phyloP scores from a whole-genome alignment of 345 rosid genomes.

The Eucalyptus dawsonii region DNA sequence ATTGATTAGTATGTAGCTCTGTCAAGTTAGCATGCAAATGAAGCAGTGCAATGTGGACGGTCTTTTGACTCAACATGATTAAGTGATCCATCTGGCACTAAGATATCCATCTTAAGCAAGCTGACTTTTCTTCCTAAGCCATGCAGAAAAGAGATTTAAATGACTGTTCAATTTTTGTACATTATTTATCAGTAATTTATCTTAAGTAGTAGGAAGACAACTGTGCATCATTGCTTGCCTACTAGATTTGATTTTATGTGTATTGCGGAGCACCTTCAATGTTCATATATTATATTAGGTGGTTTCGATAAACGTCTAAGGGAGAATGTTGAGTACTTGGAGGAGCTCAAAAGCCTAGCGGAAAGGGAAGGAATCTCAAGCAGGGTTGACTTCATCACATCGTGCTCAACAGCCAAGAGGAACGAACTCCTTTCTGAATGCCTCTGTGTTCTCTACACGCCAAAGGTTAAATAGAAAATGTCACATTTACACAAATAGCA shows the following conservation, averaged over 20 bases:
- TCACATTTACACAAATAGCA: not conserved
- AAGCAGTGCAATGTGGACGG: not conserved
- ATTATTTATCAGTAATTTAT: not conserved
- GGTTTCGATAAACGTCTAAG: constrained; percentile 68
- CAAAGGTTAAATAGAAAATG: constrained; percentile 30
- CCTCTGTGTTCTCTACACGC: constrained; percentile 76
- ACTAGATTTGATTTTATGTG: not conserved
- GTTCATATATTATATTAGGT: constrained; percentile 24
- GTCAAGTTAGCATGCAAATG: not conserved
- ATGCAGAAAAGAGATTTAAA: not conserved
- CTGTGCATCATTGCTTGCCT: not conserved
- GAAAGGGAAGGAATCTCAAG: constrained; percentile 47
- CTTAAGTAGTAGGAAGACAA: not conserved
- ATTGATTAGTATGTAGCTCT: not conserved
- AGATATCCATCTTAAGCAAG: not conserved
- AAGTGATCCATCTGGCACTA: not conserved
- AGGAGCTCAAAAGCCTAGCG: constrained; percentile 59
- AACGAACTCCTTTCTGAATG: constrained; percentile 68
- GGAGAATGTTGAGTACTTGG: constrained; percentile 81
- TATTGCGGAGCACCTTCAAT: not conserved
- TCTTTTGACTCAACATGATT: not conserved
- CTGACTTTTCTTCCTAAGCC: not conserved
- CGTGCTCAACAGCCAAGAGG: constrained; percentile 85
- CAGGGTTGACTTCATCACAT: constrained; percentile 51
- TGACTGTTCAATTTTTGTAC: not conserved